Evolutionary conservation across 371 early-diverging fungal genomes (phyloP).

Genomic region (Actinomucor elegans): DNA sequence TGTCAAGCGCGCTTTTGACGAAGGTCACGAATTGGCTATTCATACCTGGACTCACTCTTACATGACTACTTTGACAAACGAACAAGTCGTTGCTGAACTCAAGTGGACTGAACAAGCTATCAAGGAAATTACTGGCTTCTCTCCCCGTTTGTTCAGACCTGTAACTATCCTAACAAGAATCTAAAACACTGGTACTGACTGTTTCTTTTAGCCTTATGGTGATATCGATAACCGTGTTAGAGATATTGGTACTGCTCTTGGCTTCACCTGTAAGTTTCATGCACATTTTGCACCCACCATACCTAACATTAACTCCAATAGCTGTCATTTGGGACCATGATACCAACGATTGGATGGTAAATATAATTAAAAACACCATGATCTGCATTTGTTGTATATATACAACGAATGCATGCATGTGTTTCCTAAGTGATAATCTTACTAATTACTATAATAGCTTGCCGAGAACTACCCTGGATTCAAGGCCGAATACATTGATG

Average conservation of each 20-base stretch:
- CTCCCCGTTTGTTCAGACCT: constrained; percentile 49
- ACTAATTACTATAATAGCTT: constrained; percentile 9
- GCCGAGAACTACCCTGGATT: constrained; percentile 31
- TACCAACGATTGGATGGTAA: constrained; percentile 47
- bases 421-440: neutral
- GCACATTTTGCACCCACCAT: neutral
- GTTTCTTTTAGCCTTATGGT: constrained; percentile 57
- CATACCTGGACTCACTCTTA: constrained; percentile 62
- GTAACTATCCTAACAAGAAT: constrained; percentile 22
- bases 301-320: constrained; percentile 2
- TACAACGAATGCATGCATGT: neutral
- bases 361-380: neutral
- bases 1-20: constrained; percentile 48
- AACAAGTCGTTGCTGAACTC: constrained; percentile 72
- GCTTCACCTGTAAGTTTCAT: constrained; percentile 41
- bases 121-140: constrained; percentile 59
- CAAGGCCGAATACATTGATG: constrained; percentile 41
- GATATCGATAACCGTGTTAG: constrained; percentile 72
- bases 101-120: constrained; percentile 69
- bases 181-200: neutral
- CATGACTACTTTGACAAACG: constrained; percentile 61
- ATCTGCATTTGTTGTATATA: too few relatives aligned
- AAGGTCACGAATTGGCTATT: constrained; percentile 53
- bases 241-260: constrained; percentile 54
- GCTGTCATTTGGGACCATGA: constrained; percentile 54